Conservation (phyloP, 495 filamentous ascomycete species). For the Bacidia gigantensis region DNA sequence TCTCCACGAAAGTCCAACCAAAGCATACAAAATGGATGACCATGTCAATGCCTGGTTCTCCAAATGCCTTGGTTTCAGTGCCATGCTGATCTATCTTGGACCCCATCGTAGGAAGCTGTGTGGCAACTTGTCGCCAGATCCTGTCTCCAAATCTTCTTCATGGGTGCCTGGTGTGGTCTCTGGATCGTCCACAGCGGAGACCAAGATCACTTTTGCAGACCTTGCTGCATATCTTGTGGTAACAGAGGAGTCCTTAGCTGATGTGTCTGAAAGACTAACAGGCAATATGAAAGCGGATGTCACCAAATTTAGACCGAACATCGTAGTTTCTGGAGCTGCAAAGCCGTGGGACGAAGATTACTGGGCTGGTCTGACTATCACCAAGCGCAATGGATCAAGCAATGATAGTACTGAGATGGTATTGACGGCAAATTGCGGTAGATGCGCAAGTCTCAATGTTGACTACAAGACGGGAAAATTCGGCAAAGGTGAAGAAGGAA, state of each 20-base stretch:
- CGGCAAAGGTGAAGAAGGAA: slow-evolving; percentile 48
- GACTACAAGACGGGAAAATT: slow-evolving; percentile 63
- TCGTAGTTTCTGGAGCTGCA: slow-evolving; percentile 51
- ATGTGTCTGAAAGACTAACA: slow-evolving; percentile 48
- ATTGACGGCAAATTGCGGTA: slow-evolving; percentile 65
- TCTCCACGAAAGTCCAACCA: slow-evolving; percentile 51
- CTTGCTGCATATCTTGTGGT: slow-evolving; percentile 63
- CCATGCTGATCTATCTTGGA: slow-evolving; percentile 58
- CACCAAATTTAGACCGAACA: slow-evolving; percentile 75
- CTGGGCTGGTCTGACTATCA: slow-evolving; percentile 40
- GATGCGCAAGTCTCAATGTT: slow-evolving; percentile 69
- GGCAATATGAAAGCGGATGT: slow-evolving; percentile 47
- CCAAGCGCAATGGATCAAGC: not conserved
- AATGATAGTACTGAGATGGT: slow-evolving; percentile 31
- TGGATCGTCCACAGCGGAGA: slow-evolving; percentile 10
- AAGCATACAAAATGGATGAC: slow-evolving; percentile 52
- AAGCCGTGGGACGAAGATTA: slow-evolving; percentile 71
- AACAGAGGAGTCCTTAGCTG: slow-evolving; percentile 51
- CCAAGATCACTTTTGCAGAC: slow-evolving; percentile 64
- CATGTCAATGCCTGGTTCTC: slow-evolving; percentile 64
- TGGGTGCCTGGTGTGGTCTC: slow-evolving; percentile 34
- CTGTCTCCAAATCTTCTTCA: slow-evolving; percentile 3
- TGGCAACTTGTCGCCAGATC: slow-evolving; percentile 35
- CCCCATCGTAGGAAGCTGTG: slow-evolving; percentile 47
- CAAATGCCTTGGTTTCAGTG: slow-evolving; percentile 49